Evolutionary conservation across 2,329 filamentous ascomycete genomes (phyloP).

Genomic region (Alternaria brassicae): DNA sequence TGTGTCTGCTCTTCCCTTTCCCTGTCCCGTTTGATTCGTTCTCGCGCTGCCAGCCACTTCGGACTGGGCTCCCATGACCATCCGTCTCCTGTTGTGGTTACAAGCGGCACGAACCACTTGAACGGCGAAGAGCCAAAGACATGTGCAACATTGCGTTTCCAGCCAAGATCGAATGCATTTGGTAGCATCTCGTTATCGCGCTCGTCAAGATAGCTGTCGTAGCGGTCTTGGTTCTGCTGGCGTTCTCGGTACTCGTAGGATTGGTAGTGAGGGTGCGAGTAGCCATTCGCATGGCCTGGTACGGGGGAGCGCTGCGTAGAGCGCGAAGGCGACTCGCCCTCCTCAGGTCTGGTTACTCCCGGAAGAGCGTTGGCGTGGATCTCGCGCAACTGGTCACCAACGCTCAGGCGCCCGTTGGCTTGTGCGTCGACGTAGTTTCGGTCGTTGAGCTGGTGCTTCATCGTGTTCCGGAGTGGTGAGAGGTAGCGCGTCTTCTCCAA

Average conservation of each 20-base stretch:
- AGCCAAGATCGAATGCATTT: slow-evolving; percentile 91
- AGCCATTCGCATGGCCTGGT: slow-evolving; percentile 42
- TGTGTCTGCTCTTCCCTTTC: slow-evolving; percentile 58
- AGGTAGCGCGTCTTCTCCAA: slow-evolving; percentile 95
- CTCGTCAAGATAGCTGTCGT: slow-evolving; percentile 85
- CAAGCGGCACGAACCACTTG: slow-evolving; percentile 81
- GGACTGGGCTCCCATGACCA: slow-evolving; percentile 91
- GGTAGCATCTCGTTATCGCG: slow-evolving; percentile 86
- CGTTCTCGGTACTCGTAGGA: slow-evolving; percentile 64
- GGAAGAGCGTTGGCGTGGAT: slow-evolving; percentile 83
- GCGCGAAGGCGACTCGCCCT: slow-evolving; percentile 71
- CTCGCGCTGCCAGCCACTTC: slow-evolving; percentile 76
- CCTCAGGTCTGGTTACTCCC: slow-evolving; percentile 79
- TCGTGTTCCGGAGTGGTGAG: slow-evolving; percentile 74
- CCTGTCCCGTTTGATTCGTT: slow-evolving; percentile 60
- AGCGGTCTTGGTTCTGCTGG: slow-evolving; percentile 70
- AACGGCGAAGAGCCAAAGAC: slow-evolving; percentile 77
- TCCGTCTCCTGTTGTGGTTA: slow-evolving; percentile 87
- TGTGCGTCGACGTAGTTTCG: slow-evolving; percentile 55
- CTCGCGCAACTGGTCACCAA: slow-evolving; percentile 76
- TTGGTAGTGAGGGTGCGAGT: slow-evolving; percentile 54
- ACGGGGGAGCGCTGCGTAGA: slow-evolving; percentile 48
- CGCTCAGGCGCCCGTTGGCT: slow-evolving; percentile 48
- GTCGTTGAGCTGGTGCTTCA: slow-evolving; percentile 67
- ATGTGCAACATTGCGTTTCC: slow-evolving; percentile 77